Evolutionary conservation across 768 basidiomycete species (phyloP), one percentile per base, ranked within the genome.

Genomic region (Tulasnella sp.): DNA sequence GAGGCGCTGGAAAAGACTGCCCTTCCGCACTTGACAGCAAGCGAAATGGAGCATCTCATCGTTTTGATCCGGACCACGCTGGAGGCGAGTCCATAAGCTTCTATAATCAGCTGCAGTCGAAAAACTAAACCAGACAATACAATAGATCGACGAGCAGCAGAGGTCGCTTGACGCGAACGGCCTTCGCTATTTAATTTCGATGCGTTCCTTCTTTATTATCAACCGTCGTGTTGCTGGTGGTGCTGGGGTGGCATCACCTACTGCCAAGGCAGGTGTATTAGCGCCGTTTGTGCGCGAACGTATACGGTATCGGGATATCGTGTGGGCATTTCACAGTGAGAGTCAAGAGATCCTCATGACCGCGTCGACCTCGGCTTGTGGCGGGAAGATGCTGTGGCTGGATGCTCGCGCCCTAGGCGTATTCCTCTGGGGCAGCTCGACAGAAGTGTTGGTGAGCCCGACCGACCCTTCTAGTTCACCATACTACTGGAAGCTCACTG

Each of bases 301-400:
- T n/a, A 76, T 95, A 49, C 82, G 89, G 21, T 93, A 87, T 70
- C 82, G 96, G 32, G 95, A 99, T 70, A 90, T 97, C 75, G 78
- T 97, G 26, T 99, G 95, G 94, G 95, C 94, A 0, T 94, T 86
- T 69, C 88, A 96, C 66, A 96, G 93, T 67, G 92, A 96, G 71
- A 89, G 84, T 67, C 93, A 99, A 67, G 90, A 87, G 17, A 70
- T 97, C 47, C 71, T 99, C 3, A 70, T 96, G 54, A 74, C 77
- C 26, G 82, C 85, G 3, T 86, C 87, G 1, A 77, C 77, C 15
- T 72, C 77, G 3, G 84, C 86, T 11, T 94, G 89, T 65, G 79
- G 80, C 38, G 85, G 83, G 0, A 95, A 89, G 72, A 88, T 97
- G 84, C 70, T 80, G 38, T 98, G 95, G 95, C 74, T 78, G 15